Percentiles rank a stretch among this genome's conserved stretches.
Conservation (phyloP, 345 rosid species). For the Gossypium sturtianum region DNA sequence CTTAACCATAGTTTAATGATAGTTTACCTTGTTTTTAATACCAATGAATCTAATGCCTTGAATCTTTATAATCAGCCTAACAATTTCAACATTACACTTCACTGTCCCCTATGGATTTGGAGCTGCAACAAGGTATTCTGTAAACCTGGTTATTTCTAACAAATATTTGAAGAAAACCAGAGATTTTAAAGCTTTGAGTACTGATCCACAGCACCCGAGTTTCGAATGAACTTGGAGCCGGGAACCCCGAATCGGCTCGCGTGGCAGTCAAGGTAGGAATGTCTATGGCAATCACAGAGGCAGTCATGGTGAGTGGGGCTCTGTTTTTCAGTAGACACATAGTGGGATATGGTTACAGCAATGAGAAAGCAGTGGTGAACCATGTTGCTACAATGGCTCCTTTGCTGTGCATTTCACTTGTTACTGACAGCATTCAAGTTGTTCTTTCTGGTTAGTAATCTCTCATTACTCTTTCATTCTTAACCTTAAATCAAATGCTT, state of each 20-base stretch:
- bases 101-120: conserved; percentile 8
- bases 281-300: conserved; percentile 2
- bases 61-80: background rate
- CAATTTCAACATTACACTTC: conserved; percentile 4
- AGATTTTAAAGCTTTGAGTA: background rate
- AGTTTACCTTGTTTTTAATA: background rate
- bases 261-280: background rate
- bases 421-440: conserved; percentile 13
- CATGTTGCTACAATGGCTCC: conserved; percentile 1
- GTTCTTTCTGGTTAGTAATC: conserved; percentile 26
- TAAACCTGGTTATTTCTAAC: background rate
- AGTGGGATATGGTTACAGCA: conserved; percentile 8
- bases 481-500: background rate
- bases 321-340: conserved; percentile 1
- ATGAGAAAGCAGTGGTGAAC: conserved; percentile 1
- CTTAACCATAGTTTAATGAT: too few species aligned
- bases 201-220: conserved; percentile 29
- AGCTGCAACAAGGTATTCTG: conserved; percentile 1
- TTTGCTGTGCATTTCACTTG: conserved; percentile 3
- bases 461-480: background rate
- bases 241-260: conserved; percentile 9
- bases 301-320: conserved; percentile 1
- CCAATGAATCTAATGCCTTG: background rate
- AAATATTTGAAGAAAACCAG: background rate
- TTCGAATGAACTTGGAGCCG: conserved; percentile 12